Evolutionary conservation across 306 rosid species (phyloP).

Genomic region (Cercis canadensis): DNA sequence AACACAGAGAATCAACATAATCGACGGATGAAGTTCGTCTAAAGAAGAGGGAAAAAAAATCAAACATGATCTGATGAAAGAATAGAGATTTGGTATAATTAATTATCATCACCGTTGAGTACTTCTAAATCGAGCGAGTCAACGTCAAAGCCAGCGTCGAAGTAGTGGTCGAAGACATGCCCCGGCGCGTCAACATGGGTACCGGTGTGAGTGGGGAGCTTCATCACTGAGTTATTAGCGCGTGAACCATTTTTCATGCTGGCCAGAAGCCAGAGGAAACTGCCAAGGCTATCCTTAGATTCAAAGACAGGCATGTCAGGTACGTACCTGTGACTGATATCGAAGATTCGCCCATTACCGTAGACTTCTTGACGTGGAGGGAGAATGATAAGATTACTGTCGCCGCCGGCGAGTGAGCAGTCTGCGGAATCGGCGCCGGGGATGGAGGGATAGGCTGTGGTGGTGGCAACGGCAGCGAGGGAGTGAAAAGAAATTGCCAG

Average conservation of each 20-base stretch:
- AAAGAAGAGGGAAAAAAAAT: not conserved
- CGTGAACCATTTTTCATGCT: conserved; percentile 90
- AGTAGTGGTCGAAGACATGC: conserved; percentile 79
- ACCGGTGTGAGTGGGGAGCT: conserved; percentile 78
- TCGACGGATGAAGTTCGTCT: not conserved
- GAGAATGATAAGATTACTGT: conserved; percentile 40
- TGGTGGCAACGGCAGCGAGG: conserved; percentile 27
- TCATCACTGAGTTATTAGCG: conserved; percentile 63
- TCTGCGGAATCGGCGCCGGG: conserved; percentile 51
- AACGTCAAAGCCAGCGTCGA: conserved; percentile 85
- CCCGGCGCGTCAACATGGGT: conserved; percentile 90
- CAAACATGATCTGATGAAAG: too few species aligned
- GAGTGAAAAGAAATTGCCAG: conserved; percentile 39
- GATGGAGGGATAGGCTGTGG: conserved; percentile 59
- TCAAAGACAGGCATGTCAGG: conserved; percentile 68
- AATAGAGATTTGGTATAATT: too few species aligned
- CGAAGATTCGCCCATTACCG: conserved; percentile 67
- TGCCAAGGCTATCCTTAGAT: conserved; percentile 66
- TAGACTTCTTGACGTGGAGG: conserved; percentile 84
- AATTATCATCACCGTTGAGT: conserved; percentile 63
- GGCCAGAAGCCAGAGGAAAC: conserved; percentile 68
- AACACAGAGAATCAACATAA: not conserved
- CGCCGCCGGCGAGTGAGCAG: conserved; percentile 30
- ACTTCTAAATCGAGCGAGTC: conserved; percentile 74
- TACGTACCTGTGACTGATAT: conserved; percentile 64